These are phyloP conservation scores for Pleurotus sapidus DNA, from an alignment of 768 basidiomycete species.

Conservation along the genomic window DNA sequence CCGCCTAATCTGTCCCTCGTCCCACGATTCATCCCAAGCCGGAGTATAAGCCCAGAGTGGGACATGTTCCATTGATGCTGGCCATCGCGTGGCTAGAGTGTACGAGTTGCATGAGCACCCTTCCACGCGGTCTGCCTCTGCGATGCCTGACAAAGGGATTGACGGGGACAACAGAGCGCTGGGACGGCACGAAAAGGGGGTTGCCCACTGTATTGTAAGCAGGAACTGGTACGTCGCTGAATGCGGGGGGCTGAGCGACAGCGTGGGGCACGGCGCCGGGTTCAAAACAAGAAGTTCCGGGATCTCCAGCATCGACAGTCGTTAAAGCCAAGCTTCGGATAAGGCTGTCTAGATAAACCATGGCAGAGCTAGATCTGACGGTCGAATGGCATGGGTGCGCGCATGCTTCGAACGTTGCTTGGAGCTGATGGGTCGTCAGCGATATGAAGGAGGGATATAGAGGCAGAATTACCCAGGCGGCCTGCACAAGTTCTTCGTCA, in stretches of 20 bases:
- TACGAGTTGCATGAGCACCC: constrained; percentile 44
- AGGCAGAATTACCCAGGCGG: constrained; percentile 59
- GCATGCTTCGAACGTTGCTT: constrained; percentile 72
- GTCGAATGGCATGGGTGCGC: constrained; percentile 61
- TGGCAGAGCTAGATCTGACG: constrained; percentile 50
- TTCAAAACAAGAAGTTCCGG: constrained; percentile 45
- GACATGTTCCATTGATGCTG: constrained; percentile 45
- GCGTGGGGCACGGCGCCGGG: constrained; percentile 50
- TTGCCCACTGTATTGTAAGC: not conserved
- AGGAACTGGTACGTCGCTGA: constrained; percentile 1
- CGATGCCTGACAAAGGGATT: constrained; percentile 12
- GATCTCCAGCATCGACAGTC: constrained; percentile 55
- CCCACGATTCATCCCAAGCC: constrained; percentile 57
- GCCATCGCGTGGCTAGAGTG: constrained; percentile 51
- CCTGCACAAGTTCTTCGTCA: constrained; percentile 71
- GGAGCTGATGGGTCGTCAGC: constrained; percentile 36
- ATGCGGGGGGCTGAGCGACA: not conserved
- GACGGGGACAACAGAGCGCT: not conserved
- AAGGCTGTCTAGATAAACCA: constrained; percentile 65
- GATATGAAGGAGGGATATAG: not conserved
- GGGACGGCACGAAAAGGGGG: not conserved
- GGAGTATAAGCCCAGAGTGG: constrained; percentile 66
- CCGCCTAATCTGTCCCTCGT: constrained; percentile 62
- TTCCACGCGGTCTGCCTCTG: constrained; percentile 13
- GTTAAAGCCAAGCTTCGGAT: constrained; percentile 62